Evolutionary conservation across 2,329 filamentous ascomycete species (phyloP).

Genomic region (Zasmidium citrigriseum): DNA sequence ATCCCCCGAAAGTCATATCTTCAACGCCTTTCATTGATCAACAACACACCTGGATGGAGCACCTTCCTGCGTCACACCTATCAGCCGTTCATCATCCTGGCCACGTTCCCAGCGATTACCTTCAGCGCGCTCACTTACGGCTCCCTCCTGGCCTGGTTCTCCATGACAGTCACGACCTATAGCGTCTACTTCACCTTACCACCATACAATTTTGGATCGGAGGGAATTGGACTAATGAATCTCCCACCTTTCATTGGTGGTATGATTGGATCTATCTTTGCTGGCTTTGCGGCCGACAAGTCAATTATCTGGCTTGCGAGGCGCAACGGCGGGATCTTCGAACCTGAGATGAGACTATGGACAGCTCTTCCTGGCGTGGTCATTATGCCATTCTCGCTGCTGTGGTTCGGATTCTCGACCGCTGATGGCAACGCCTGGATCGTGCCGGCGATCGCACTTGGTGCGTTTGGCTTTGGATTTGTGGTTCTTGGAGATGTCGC

Average conservation of each 20-base stretch:
- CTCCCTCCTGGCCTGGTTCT: conserved; percentile 37
- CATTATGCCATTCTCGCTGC: conserved; percentile 20
- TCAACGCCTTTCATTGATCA: conserved; percentile 7
- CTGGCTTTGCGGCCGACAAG: conserved; percentile 16
- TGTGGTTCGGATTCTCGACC: conserved; percentile 21
- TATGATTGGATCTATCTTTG: conserved; percentile 18
- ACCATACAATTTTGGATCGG: conserved; percentile 48
- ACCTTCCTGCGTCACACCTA: conserved; percentile 7
- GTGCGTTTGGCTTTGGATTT: conserved; percentile 21
- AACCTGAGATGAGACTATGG: conserved; percentile 28
- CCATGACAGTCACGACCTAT: conserved; percentile 37
- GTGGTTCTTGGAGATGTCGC: conserved; percentile 15
- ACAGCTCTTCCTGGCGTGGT: conserved; percentile 14
- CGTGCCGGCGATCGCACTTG: conserved; percentile 19
- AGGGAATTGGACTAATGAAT: conserved; percentile 50
- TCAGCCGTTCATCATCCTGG: conserved; percentile 35
- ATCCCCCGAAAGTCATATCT: conserved; percentile 13
- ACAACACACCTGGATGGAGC: conserved; percentile 1
- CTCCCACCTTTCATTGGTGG: conserved; percentile 46
- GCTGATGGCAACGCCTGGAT: conserved; percentile 23
- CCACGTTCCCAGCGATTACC: conserved; percentile 38
- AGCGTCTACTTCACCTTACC: conserved; percentile 35
- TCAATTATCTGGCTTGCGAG: conserved; percentile 21
- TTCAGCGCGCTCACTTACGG: conserved; percentile 38
- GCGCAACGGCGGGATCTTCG: conserved; percentile 25